Conservation (phyloP, 192 early-diverging fungal genomes). For the Gigaspora rosea region DNA sequence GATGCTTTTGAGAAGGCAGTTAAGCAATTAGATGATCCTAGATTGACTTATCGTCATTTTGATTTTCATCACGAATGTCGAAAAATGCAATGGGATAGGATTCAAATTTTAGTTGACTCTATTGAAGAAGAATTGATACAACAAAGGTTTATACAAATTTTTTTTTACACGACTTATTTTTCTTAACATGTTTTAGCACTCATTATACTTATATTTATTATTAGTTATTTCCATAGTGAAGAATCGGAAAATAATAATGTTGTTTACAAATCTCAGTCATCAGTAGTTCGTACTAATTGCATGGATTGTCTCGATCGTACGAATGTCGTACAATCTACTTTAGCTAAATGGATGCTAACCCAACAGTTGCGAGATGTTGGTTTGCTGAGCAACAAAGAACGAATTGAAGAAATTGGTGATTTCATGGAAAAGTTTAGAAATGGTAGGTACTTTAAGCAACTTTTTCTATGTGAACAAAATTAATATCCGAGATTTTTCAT, state of each 20-base stretch:
- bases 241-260: conserved; percentile 35
- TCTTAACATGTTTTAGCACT: background rate
- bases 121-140: conserved; percentile 64
- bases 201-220: background rate
- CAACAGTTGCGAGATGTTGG: conserved; percentile 71
- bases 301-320: conserved; percentile 99
- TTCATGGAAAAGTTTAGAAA: conserved; percentile 82
- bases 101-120: conserved; percentile 79
- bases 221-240: conserved; percentile 60
- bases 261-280: conserved; percentile 60
- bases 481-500: background rate
- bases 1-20: conserved; percentile 76
- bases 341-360: conserved; percentile 75
- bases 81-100: conserved; percentile 93
- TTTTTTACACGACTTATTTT: background rate
- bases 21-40: conserved; percentile 57
- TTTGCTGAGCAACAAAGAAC: conserved; percentile 62
- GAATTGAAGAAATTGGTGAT: conserved; percentile 60
- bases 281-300: conserved; percentile 94
- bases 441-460: conserved; percentile 44
- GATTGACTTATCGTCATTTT: conserved; percentile 82
- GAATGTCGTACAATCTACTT: conserved; percentile 94
- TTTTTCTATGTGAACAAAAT: background rate
- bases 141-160: conserved; percentile 44
- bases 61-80: conserved; percentile 98